These are phyloP conservation scores for Kodamaea plutei DNA, from an alignment of 1,139 yeast species.

Conservation along the genomic window DNA sequence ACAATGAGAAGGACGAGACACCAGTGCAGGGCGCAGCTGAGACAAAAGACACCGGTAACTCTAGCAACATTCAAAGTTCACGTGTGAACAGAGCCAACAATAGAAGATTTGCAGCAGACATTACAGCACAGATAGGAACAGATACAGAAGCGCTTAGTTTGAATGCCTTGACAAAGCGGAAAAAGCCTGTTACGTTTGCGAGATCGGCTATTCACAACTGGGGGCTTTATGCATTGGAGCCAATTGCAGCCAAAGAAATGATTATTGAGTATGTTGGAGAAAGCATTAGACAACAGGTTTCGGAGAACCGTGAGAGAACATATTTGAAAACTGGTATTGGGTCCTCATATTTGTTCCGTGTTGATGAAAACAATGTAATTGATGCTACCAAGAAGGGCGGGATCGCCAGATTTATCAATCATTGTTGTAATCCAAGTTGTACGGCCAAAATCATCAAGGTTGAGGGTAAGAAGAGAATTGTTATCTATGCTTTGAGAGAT, in stretches of 20 bases:
- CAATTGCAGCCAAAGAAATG: slow-evolving; percentile 93
- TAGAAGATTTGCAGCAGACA: slow-evolving; percentile 87
- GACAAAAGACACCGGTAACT: slow-evolving; percentile 7
- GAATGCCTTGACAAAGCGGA: slow-evolving; percentile 77
- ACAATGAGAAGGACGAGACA: slow-evolving; percentile 27
- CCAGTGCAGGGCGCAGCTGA: slow-evolving; percentile 12
- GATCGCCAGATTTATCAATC: slow-evolving; percentile 92
- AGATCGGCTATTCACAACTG: slow-evolving; percentile 96
- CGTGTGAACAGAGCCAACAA: slow-evolving; percentile 86
- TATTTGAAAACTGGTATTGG: slow-evolving; percentile 92
- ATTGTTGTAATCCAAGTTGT: slow-evolving; percentile 96
- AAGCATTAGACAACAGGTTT: slow-evolving; percentile 87
- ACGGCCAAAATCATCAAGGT: slow-evolving; percentile 95
- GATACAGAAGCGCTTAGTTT: slow-evolving; percentile 79
- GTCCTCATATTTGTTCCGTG: slow-evolving; percentile 85
- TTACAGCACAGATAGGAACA: slow-evolving; percentile 76
- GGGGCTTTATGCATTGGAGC: slow-evolving; percentile 95
- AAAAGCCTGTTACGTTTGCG: slow-evolving; percentile 92
- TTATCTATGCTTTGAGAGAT: slow-evolving; percentile 87
- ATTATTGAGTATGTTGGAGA: slow-evolving; percentile 99
- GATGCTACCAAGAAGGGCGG: slow-evolving; percentile 98
- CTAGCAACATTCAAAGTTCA: slow-evolving; percentile 49
- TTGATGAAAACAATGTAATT: slow-evolving; percentile 90
- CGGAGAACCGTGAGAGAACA: slow-evolving; percentile 85
- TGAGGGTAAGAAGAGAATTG: slow-evolving; percentile 91